Evolutionary conservation across 2,329 filamentous ascomycete genomes (phyloP), one percentile per base, ranked within the genome.

Genomic region (Alternaria arborescens): DNA sequence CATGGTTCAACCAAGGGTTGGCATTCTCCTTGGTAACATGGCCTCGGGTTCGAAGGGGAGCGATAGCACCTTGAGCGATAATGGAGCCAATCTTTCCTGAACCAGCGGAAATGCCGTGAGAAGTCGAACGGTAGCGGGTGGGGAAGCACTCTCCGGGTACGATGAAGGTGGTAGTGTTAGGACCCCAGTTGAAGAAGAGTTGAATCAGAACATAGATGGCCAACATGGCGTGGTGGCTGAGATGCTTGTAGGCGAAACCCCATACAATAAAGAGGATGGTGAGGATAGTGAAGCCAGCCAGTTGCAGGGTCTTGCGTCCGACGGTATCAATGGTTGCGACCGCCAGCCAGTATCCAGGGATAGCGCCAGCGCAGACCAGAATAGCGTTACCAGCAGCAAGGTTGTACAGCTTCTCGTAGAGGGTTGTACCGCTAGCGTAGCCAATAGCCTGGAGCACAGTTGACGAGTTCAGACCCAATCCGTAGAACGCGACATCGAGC

Each of bases 381-480:
- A 94, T 92, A 70, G 93, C 80, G 80, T 94, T 93, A 36, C 91
- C 91, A 41, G 93, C 85, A 56, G 91, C 90, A 14, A 89, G 91
- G 79, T 91, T 91, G 83, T 88, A 89, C 61, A 93, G 83, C 73
- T 83, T 84, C 66, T 91, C 77, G 81, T 93, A 93, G 20, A 91
- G 86, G 62, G 83, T 87, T 2, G 86, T 86, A 26, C 82, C 82
- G 18, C 86, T 87, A 79, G 88, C 75, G 53, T 78, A 94, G 44
- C 91, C 91, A 66, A 94, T 94, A 8, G 87, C 85, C 34, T 82
- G 76, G 24, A 94, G 85, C 62, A 94, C 92, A 61, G 87, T 87
- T 22, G 88, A 87, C 75, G 91, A 91, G 79, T 94, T 94, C 48
- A 94, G 81, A 47, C 89, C 89, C 22, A 94, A 85, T 67, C 79